A percentile compares a stretch with the other conserved stretches of the same genome.
phyloP scores from a whole-genome alignment of 1,284 basidiomycete genomes.

The Microbotryomycetes sp. region DNA sequence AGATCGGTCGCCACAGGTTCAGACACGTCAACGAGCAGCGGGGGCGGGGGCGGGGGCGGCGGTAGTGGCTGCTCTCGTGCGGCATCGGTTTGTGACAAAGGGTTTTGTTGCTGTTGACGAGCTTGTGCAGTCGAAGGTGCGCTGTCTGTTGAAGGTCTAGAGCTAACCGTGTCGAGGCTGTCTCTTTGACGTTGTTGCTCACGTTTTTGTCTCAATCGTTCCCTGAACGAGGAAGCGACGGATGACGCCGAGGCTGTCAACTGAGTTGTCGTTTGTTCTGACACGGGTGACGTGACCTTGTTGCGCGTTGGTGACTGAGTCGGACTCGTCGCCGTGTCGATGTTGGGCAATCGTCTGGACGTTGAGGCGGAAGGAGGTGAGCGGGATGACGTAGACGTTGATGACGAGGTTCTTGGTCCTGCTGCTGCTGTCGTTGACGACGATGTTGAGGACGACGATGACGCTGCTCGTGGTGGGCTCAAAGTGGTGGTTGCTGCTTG shows the following conservation, averaged over 20 bases:
- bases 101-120: not conserved
- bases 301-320: not conserved
- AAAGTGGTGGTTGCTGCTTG: not conserved
- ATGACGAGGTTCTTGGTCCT: not conserved
- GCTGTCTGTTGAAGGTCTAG: not conserved
- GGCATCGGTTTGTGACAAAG: too few relatives aligned
- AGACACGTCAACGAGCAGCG: too few relatives aligned
- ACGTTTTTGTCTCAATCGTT: not conserved
- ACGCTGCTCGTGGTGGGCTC: not conserved
- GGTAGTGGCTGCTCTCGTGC: too few relatives aligned
- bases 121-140: not conserved
- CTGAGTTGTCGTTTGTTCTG: slow-evolving; percentile 19
- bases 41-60: too few relatives aligned
- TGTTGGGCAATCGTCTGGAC: not conserved
- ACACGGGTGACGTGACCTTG: not conserved
- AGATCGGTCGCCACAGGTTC: too few relatives aligned
- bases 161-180: not conserved
- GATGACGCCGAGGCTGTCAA: slow-evolving; percentile 20
- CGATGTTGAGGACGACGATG: slow-evolving; percentile 2
- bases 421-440: not conserved
- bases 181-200: not conserved
- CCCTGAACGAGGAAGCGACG: slow-evolving; percentile 4
- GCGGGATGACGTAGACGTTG: not conserved
- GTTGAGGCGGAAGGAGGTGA: slow-evolving; percentile 1
- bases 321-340: not conserved